Conservation (phyloP, 1,284 basidiomycete species). For the Ustilago loliicola region DNA sequence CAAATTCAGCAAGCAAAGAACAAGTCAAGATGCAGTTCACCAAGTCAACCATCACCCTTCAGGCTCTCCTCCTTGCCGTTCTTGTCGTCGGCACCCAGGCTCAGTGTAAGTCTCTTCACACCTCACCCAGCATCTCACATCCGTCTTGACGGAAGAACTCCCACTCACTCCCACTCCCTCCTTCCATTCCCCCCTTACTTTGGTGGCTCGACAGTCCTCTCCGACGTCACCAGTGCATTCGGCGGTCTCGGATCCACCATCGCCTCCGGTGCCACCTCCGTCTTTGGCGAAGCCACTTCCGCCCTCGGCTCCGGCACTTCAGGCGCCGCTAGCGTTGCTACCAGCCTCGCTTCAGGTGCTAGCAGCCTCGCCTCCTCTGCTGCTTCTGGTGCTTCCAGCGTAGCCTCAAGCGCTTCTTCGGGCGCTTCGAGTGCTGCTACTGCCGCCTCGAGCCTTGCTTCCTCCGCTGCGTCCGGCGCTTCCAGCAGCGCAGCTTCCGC, state of each 20-base stretch:
- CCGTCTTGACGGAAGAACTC: too few species aligned
- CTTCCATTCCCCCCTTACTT: neutral
- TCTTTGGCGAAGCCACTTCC: constrained; percentile 23
- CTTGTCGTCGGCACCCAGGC: constrained; percentile 33
- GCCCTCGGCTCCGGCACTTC: constrained; percentile 15
- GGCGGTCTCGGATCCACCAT: constrained; percentile 2
- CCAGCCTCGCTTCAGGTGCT: constrained; percentile 6
- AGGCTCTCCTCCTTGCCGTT: constrained; percentile 40
- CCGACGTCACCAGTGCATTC: constrained; percentile 10
- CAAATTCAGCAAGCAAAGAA: too few species aligned
- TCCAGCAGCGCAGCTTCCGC: neutral
- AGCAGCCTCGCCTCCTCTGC: neutral
- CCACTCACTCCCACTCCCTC: too few species aligned
- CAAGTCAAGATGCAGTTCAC: constrained; percentile 40
- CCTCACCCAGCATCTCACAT: neutral
- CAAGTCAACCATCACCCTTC: constrained; percentile 29
- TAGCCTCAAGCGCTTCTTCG: neutral
- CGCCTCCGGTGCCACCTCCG: constrained; percentile 8
- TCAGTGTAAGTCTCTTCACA: constrained; percentile 27
- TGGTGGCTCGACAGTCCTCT: constrained; percentile 10
- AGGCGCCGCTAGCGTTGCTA: constrained; percentile 13
- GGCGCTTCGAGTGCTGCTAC: neutral
- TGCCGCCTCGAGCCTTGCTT: neutral
- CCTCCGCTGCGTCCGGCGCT: constrained; percentile 6
- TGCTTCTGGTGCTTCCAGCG: neutral